These are phyloP conservation scores for Xylaria sp. DNA, from an alignment of 2,329 filamentous ascomycete genomes.

Conservation along the genomic window DNA sequence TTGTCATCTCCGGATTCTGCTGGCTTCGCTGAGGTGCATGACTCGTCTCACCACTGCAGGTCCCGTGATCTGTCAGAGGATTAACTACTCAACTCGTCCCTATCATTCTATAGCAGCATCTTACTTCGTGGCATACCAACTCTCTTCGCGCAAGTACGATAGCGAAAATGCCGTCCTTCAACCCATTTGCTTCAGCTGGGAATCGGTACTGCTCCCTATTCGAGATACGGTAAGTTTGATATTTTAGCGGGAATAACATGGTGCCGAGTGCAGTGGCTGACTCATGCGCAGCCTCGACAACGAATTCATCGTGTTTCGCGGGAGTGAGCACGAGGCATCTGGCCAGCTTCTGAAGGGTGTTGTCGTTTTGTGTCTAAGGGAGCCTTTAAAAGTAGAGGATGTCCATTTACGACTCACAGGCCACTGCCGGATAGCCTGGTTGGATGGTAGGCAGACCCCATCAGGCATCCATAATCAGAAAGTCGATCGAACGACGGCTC, in stretches of 20 bases:
- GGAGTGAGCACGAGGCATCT: conserved; percentile 77
- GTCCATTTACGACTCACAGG: conserved; percentile 77
- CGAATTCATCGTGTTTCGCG: conserved; percentile 82
- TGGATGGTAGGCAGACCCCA: conserved; percentile 56
- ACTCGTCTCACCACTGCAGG: conserved; percentile 25
- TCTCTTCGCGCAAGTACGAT: neutral
- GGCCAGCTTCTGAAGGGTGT: conserved; percentile 79
- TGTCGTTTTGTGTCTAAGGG: conserved; percentile 76
- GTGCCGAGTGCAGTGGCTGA: conserved; percentile 12
- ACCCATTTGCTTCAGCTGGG: conserved; percentile 64
- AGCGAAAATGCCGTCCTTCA: conserved; percentile 64
- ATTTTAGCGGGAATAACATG: neutral
- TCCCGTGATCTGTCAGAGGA: conserved; percentile 19
- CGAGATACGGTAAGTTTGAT: conserved; percentile 63
- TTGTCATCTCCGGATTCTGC: conserved; percentile 16
- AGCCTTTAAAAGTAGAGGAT: conserved; percentile 76
- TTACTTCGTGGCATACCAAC: conserved; percentile 28
- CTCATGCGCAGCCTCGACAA: conserved; percentile 71
- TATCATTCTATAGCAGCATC: conserved; percentile 21
- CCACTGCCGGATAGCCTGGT: conserved; percentile 74
- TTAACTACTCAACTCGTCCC: conserved; percentile 2
- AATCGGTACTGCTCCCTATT: conserved; percentile 65
- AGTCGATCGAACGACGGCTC: conserved; percentile 66
- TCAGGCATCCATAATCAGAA: conserved; percentile 68
- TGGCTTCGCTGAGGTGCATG: conserved; percentile 14